Evolutionary conservation across 1,139 yeast genomes (phyloP).

Genomic region (Sugiyamaella sp.): DNA sequence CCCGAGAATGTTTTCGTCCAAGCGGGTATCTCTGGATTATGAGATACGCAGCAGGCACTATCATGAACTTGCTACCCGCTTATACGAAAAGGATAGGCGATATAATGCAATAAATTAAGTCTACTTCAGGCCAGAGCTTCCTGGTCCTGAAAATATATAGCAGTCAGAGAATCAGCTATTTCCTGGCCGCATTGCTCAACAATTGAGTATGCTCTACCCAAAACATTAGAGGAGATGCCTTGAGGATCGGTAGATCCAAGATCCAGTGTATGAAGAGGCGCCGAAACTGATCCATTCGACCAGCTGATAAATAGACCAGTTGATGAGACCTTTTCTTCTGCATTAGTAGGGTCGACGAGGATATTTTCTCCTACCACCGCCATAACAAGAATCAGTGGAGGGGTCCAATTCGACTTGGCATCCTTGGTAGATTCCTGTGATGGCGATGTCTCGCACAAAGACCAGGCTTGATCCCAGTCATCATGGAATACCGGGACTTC

Average conservation of each 20-base stretch:
- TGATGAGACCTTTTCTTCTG: constrained; percentile 85
- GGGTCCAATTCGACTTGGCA: constrained; percentile 48
- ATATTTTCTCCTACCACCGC: constrained; percentile 74
- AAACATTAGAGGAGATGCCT: constrained; percentile 7
- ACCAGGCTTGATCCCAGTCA: constrained; percentile 68
- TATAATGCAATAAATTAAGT: constrained; percentile 14
- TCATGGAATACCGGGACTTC: constrained; percentile 92
- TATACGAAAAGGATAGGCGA: background rate
- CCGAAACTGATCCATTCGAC: constrained; percentile 44
- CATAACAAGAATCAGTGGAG: constrained; percentile 75
- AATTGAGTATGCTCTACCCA: constrained; percentile 16
- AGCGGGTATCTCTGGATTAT: background rate
- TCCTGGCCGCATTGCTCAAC: constrained; percentile 29
- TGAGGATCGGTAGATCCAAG: constrained; percentile 19
- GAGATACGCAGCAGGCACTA: background rate
- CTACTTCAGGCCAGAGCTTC: constrained; percentile 3
- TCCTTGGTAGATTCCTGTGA: constrained; percentile 10
- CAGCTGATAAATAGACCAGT: constrained; percentile 77
- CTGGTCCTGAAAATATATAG: constrained; percentile 18
- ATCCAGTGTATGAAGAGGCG: constrained; percentile 18
- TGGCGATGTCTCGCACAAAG: constrained; percentile 41
- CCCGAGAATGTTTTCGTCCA: too few species aligned
- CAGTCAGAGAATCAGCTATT: constrained; percentile 28
- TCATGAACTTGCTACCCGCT: too few species aligned
- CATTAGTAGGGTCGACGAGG: constrained; percentile 77